Conservation (phyloP, 257 asterid genomes). For the Mentha longifolia region DNA sequence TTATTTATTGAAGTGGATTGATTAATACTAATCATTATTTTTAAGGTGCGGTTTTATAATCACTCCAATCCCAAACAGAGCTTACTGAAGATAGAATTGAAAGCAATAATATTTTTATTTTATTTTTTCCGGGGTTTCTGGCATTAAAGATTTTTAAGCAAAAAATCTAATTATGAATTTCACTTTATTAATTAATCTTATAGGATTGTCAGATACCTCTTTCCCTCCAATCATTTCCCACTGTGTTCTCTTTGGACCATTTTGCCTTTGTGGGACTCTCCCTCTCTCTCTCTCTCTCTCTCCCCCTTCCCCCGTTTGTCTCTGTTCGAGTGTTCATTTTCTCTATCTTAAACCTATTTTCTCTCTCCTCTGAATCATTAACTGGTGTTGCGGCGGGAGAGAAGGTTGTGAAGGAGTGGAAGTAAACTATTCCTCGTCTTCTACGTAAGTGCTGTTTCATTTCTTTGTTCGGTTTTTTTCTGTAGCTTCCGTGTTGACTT, state of each 20-base stretch:
- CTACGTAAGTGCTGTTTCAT: constrained; percentile 58
- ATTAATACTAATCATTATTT: background rate
- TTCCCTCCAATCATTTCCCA: constrained; percentile 75
- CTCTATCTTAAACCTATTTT: constrained; percentile 8
- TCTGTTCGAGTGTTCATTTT: background rate
- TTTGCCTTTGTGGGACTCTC: constrained; percentile 51
- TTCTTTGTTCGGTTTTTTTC: constrained; percentile 23
- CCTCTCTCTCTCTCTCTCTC: constrained; percentile 33
- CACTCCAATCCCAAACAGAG: constrained; percentile 23
- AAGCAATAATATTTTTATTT: background rate
- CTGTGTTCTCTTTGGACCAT: constrained; percentile 45
- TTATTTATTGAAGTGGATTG: background rate
- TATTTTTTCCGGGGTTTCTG: background rate
- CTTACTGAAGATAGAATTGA: constrained; percentile 30
- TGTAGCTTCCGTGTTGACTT: constrained; percentile 25
- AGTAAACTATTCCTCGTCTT: constrained; percentile 81
- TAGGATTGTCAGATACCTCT: constrained; percentile 31
- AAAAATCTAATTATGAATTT: constrained; percentile 14
- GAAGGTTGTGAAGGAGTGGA: constrained; percentile 89
- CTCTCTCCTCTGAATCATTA: constrained; percentile 32
- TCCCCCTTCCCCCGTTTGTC: constrained; percentile 10
- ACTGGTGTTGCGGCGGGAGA: constrained; percentile 68
- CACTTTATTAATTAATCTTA: constrained; percentile 15
- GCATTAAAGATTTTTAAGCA: constrained; percentile 19
- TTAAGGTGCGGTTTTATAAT: background rate